Base-by-base conservation (phyloP, 768 basidiomycete species). In the Pleurotus tuoliensis region DNA sequence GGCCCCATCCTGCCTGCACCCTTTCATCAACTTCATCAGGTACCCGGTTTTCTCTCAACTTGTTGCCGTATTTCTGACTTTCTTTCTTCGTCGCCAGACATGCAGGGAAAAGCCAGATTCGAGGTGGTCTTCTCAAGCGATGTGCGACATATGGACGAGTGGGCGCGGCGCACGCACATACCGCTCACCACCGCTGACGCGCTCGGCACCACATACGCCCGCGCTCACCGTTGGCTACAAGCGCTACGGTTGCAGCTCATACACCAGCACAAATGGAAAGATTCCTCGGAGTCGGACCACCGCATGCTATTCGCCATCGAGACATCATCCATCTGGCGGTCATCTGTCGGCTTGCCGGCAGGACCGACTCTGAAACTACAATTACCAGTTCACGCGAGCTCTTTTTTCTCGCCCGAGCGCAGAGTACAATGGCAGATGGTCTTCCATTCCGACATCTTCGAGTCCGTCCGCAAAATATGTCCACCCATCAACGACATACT, bases 341-440 rank as follows among this genome's bases (percentile, higher is more conserved):
- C 90, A 15, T 79, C 84, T 13, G 78, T 81, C 57, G 87, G 88
- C 61, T 78, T 92, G 45, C 90, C 90, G 5, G 86, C 88, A 43
- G 86, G 88, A 55, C 90, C 90, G 57, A 79, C 83, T 64, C 74
- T 89, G 63, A 84, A 78, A 46, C 75, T 92, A 5, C 85, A 88
- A 65, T 79, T 92, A 37, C 90, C 90, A 6, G 77, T 84, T 57
- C 84, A 92, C 60, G 90, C 90, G 39, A 86, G 85, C 40, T 90
- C 90, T 22, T 92, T 93, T 72, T 93, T 92, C 74, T 88, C 86
- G 48, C 89, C 89, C 9, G 88, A 92, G 67, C 76, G 90, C 62
- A 83, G 88, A 58, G 81, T 92, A 46, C 90, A 92, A 67, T 93
- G 91, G 90, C 83, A 92, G 68, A 91, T 92, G 90, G 88, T 91